phyloP scores from a whole-genome alignment of 2,329 filamentous ascomycete genomes.

The Exophiala calicioides region DNA sequence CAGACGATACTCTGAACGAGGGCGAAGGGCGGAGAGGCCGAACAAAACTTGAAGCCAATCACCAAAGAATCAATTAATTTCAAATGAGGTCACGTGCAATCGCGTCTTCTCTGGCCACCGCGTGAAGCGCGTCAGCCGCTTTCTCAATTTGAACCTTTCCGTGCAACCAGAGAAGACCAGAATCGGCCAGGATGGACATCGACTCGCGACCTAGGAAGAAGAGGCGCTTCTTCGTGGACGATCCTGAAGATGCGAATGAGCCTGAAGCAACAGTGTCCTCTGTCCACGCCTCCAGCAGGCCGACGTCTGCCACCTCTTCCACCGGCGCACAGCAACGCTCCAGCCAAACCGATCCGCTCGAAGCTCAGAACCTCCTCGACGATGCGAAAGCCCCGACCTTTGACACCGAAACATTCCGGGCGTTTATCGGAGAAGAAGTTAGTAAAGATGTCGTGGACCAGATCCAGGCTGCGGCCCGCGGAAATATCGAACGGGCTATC shows the following conservation, averaged over 20 bases:
- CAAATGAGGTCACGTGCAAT: slow-evolving; percentile 15
- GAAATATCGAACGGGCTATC: slow-evolving; percentile 61
- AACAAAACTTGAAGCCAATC: too few species aligned
- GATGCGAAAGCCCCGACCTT: slow-evolving; percentile 42
- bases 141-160: slow-evolving; percentile 2
- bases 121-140: slow-evolving; percentile 3
- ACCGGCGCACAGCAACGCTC: slow-evolving; percentile 7
- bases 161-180: neutral
- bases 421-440: slow-evolving; percentile 59
- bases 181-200: slow-evolving; percentile 36
- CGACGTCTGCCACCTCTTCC: slow-evolving; percentile 30
- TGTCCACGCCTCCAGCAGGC: slow-evolving; percentile 35
- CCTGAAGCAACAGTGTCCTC: slow-evolving; percentile 32
- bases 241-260: slow-evolving; percentile 37
- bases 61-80: neutral
- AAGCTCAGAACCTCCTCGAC: slow-evolving; percentile 12
- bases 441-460: slow-evolving; percentile 46
- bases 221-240: slow-evolving; percentile 63
- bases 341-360: slow-evolving; percentile 20
- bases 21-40: too few species aligned
- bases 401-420: slow-evolving; percentile 56
- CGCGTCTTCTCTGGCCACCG: slow-evolving; percentile 1
- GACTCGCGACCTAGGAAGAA: slow-evolving; percentile 62
- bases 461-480: slow-evolving; percentile 53
- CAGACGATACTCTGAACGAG: too few species aligned